Base-by-base conservation (phyloP, 2,329 filamentous ascomycete species). In the Ascochyta rabiei region DNA sequence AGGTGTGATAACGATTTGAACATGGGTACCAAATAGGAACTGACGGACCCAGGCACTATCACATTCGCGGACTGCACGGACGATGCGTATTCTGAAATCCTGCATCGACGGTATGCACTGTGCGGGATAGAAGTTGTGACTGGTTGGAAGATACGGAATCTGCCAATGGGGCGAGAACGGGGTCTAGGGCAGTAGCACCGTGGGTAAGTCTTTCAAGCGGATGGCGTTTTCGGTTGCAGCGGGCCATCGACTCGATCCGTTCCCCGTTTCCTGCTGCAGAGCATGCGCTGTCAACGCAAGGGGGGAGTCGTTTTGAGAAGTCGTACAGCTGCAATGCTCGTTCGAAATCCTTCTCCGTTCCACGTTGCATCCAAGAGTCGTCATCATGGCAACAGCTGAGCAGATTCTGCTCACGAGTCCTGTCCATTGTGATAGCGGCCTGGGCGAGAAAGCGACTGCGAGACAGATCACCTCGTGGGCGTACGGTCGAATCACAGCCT, bases 221-320 rank as follows among this genome's bases (percentile, higher is more conserved):
- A 68, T 69, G 70, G 68, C 67, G 69, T 67, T 59, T 50, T 63
- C 56, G 64, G 66, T 60, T 72, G 69, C 69, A 68, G 67, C 70
- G 66, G 68, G 68, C 68, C 57, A 62, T 56, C 48, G 51, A 62
- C 51, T 52, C 55, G 59, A 60, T 53, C 64, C 61, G 60, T 59
- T 62, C 48, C 55, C 51, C 46, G 21, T 30, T 24, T 39, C 10
- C 31, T 38, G 31, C 52, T 31, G 49, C 48, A 51, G 31, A 48
- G 45, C 45, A 23, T 49, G 46, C 31, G 46, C 47, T 42, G 41
- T 50, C 41, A 30, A 55, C 37, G 52, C 52, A 55, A 52, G 53
- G 48, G 48, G 47, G 43, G 16, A 21, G 12, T 35, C 18, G 21
- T 21, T 50, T 18, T 30, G 33, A 43, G 24, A 38, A 43, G 37